These are phyloP conservation scores for Quercus tomentella DNA, from an alignment of 331 rosid species.

Conservation along the genomic window DNA sequence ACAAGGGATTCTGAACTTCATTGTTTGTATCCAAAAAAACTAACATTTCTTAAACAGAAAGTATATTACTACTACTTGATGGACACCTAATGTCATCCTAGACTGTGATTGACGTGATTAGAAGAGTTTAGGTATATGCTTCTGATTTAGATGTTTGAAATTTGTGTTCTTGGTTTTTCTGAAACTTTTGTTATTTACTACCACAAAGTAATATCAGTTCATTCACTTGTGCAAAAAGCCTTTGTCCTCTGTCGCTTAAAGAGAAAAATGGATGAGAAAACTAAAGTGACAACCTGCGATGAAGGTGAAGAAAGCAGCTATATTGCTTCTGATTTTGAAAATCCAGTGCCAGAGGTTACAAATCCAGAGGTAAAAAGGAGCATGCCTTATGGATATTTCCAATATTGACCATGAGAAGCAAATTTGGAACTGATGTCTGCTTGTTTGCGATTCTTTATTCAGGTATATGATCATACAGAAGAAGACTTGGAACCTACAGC, in stretches of 20 bases:
- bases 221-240: constrained; percentile 22
- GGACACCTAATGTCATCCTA: background rate
- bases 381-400: background rate
- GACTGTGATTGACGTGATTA: background rate
- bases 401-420: background rate
- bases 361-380: constrained; percentile 23
- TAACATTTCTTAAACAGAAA: background rate
- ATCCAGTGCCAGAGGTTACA: background rate
- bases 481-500: background rate
- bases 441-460: background rate
- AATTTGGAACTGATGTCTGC: background rate
- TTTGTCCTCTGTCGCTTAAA: constrained; percentile 44
- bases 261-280: constrained; percentile 17
- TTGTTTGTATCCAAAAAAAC: background rate
- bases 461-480: background rate
- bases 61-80: background rate
- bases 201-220: background rate
- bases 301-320: constrained; percentile 27
- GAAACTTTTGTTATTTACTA: background rate
- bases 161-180: background rate
- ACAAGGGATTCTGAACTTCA: background rate
- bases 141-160: constrained; percentile 1
- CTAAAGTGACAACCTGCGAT: background rate
- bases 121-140: background rate
- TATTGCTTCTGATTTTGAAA: constrained; percentile 10